Evolutionary conservation across 208 protist species (phyloP).

Genomic region (Wallacemonas sp.): DNA sequence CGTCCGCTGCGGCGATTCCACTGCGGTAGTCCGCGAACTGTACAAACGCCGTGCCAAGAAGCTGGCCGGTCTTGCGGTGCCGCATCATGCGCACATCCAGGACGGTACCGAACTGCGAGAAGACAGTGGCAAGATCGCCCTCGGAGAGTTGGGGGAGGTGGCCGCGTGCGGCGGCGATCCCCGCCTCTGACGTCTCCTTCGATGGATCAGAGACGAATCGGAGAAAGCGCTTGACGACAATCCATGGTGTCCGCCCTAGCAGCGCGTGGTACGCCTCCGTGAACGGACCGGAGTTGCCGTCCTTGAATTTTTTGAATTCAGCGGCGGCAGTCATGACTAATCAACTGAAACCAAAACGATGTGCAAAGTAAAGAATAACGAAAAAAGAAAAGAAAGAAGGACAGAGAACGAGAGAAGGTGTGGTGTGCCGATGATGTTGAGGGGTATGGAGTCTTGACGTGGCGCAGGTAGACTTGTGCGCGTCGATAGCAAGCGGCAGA

Average conservation of each 20-base stretch:
- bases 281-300: constrained; percentile 66
- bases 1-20: constrained; percentile 69
- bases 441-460: no score
- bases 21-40: constrained; percentile 75
- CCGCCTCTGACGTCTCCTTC: background rate
- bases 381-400: constrained; percentile 9
- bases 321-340: background rate
- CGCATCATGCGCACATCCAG: constrained; percentile 77
- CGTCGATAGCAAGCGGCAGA: no score
- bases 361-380: background rate
- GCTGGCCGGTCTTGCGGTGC: constrained; percentile 59
- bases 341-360: background rate
- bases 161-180: constrained; percentile 8
- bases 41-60: constrained; percentile 84
- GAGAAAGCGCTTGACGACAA: constrained; percentile 64
- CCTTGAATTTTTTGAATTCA: constrained; percentile 33
- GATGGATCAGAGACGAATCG: constrained; percentile 11
- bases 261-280: constrained; percentile 73
- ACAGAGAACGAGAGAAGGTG: no score
- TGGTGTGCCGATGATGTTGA: no score
- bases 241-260: constrained; percentile 70
- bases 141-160: constrained; percentile 51
- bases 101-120: constrained; percentile 89
- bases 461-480: no score
- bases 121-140: constrained; percentile 83